These are phyloP conservation scores for Petunia hybrid DNA, from an alignment of 305 asterid species.

Conservation along the genomic window DNA sequence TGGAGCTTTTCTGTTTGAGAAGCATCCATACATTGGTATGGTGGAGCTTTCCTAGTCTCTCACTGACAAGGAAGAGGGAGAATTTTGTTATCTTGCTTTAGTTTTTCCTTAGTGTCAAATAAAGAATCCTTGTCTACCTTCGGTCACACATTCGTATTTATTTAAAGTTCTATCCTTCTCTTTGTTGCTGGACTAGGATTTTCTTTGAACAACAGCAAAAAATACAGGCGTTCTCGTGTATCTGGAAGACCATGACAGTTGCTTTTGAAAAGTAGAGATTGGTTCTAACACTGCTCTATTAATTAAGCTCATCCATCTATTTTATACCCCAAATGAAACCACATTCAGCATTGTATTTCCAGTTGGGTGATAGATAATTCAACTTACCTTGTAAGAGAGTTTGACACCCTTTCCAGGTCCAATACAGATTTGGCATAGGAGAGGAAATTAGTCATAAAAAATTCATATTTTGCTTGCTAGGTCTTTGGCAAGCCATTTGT, in stretches of 20 bases:
- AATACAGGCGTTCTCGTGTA: neutral
- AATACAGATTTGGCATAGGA: neutral
- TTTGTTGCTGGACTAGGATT: neutral
- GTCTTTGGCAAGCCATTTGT: neutral
- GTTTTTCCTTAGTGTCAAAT: neutral
- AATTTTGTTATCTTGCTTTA: neutral
- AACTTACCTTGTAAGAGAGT: conserved; percentile 1
- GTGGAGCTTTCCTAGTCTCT: neutral
- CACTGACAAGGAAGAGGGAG: neutral
- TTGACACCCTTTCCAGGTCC: neutral
- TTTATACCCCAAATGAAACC: neutral
- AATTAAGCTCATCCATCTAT: conserved; percentile 2
- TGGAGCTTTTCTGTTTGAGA: conserved; percentile 18
- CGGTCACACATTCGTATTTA: neutral
- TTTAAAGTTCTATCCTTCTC: neutral
- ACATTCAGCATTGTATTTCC: neutral
- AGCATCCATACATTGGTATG: neutral
- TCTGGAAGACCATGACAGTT: neutral
- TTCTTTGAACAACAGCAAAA: neutral
- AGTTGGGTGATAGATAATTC: neutral
- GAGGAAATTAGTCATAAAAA: conserved; percentile 16
- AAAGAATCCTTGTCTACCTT: neutral
- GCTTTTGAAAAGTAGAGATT: neutral
- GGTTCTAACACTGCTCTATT: neutral
- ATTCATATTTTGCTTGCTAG: conserved; percentile 25